Percentiles rank a stretch among this genome's conserved stretches.
phyloP scores from a whole-genome alignment of 2,329 filamentous ascomycete genomes.

The Domatiomyces globalis region DNA sequence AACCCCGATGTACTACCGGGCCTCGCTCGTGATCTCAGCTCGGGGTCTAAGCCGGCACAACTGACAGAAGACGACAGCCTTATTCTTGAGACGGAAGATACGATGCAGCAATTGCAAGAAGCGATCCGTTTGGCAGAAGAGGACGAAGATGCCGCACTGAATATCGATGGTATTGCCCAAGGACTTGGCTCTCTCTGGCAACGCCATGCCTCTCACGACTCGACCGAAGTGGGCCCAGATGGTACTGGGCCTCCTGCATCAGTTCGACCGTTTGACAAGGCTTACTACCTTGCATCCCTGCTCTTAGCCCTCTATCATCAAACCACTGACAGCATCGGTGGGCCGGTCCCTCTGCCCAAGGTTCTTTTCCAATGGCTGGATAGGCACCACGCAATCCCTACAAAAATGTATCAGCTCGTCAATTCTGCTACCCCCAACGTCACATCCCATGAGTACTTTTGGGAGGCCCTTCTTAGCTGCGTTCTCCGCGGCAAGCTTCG shows the following conservation, averaged over 20 bases:
- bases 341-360: conserved; percentile 47
- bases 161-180: conserved; percentile 8
- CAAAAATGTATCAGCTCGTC: conserved; percentile 52
- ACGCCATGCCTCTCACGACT: conserved; percentile 22
- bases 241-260: conserved; percentile 30
- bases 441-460: conserved; percentile 63
- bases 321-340: conserved; percentile 24
- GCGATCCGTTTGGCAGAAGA: conserved; percentile 24
- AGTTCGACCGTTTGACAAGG: conserved; percentile 55
- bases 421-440: conserved; percentile 54
- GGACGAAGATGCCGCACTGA: conserved; percentile 18
- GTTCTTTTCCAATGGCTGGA: conserved; percentile 74
- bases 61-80: conserved; percentile 57
- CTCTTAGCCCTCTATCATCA: conserved; percentile 68
- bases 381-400: conserved; percentile 57
- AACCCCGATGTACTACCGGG: conserved; percentile 51
- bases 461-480: conserved; percentile 65
- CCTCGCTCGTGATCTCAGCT: conserved; percentile 57
- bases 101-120: conserved; percentile 51
- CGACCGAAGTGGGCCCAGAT: conserved; percentile 47
- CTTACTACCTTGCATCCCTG: conserved; percentile 62
- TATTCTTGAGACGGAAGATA: conserved; percentile 60
- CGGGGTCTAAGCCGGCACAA: conserved; percentile 40
- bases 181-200: conserved; percentile 16
- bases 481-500: conserved; percentile 61